phyloP scores from a whole-genome alignment of 2,329 filamentous ascomycete species.

The Colletotrichum destructivum region DNA sequence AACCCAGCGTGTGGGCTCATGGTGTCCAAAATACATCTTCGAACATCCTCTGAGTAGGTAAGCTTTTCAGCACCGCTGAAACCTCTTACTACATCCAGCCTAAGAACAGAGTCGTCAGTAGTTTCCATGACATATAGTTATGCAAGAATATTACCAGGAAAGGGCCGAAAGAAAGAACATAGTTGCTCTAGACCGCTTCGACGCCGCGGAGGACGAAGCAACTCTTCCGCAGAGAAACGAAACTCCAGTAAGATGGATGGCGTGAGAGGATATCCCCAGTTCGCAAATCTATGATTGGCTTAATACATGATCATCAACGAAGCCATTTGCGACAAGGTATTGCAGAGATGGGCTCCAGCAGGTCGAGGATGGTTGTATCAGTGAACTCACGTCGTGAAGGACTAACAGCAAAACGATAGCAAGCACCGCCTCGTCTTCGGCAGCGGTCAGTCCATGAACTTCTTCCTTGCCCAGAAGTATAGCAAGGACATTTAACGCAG shows the following conservation, averaged over 20 bases:
- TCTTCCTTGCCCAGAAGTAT: conserved; percentile 44
- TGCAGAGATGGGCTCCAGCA: neutral
- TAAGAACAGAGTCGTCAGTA: conserved; percentile 5
- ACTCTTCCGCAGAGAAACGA: conserved; percentile 48
- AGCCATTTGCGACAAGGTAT: too few relatives aligned
- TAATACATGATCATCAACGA: neutral
- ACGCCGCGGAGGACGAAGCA: conserved; percentile 35
- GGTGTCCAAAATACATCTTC: conserved; percentile 45
- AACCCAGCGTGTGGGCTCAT: conserved; percentile 44
- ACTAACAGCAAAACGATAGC: conserved; percentile 48
- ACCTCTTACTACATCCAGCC: conserved; percentile 49
- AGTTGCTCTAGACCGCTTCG: conserved; percentile 41
- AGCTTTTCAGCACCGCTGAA: conserved; percentile 52
- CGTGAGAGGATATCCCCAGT: conserved; percentile 47
- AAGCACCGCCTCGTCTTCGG: conserved; percentile 46
- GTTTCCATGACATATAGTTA: neutral
- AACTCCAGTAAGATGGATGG: conserved; percentile 48
- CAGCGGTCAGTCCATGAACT: conserved; percentile 7
- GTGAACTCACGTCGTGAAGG: conserved; percentile 46
- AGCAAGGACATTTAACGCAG: conserved; percentile 45
- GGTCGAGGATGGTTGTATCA: neutral
- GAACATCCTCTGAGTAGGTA: conserved; percentile 46
- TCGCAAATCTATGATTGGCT: conserved; percentile 46
- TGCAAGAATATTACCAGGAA: conserved; percentile 43
- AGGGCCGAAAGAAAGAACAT: conserved; percentile 48